phyloP scores from a whole-genome alignment of 495 filamentous ascomycete genomes.

The Aspergillus egyptiacus region DNA sequence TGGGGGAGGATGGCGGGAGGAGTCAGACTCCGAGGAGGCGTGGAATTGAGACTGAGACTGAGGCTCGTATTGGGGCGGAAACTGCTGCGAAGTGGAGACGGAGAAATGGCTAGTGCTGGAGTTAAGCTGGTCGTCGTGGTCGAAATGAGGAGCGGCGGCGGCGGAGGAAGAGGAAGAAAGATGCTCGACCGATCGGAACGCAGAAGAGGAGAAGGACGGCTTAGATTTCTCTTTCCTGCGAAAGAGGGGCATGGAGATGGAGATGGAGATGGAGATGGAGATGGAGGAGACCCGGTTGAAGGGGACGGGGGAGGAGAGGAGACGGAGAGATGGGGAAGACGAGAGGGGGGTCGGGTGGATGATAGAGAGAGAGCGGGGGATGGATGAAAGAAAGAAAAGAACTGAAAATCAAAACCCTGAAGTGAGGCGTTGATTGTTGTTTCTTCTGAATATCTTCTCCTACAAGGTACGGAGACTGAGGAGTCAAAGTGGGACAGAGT shows the following conservation, averaged over 20 bases:
- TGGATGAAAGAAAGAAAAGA: neutral
- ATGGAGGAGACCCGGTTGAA: slow-evolving; percentile 3
- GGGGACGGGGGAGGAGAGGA: neutral
- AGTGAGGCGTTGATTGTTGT: no score
- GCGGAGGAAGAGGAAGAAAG: slow-evolving; percentile 16
- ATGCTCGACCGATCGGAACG: slow-evolving; percentile 32
- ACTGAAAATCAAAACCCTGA: no score
- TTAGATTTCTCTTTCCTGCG: slow-evolving; percentile 24
- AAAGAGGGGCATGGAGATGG: slow-evolving; percentile 30
- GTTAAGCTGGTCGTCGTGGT: slow-evolving; percentile 13
- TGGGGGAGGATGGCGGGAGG: slow-evolving; percentile 1
- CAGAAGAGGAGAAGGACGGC: slow-evolving; percentile 22
- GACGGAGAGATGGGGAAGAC: neutral
- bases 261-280: slow-evolving; percentile 31
- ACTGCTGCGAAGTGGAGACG: slow-evolving; percentile 19
- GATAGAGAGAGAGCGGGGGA: no score
- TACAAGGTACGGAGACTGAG: neutral
- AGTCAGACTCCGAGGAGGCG: slow-evolving; percentile 1
- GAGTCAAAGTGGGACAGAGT: slow-evolving; percentile 10
- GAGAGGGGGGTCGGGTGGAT: no score
- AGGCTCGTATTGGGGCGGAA: slow-evolving; percentile 15
- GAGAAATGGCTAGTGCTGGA: slow-evolving; percentile 14
- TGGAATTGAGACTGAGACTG: slow-evolving; percentile 11
- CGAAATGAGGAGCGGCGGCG: slow-evolving; percentile 22
- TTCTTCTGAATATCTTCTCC: neutral